These are phyloP conservation scores for Pseudoscleropodium purum DNA, from an alignment of 225 moss, liverwort and hornwort species.

Conservation along the genomic window DNA sequence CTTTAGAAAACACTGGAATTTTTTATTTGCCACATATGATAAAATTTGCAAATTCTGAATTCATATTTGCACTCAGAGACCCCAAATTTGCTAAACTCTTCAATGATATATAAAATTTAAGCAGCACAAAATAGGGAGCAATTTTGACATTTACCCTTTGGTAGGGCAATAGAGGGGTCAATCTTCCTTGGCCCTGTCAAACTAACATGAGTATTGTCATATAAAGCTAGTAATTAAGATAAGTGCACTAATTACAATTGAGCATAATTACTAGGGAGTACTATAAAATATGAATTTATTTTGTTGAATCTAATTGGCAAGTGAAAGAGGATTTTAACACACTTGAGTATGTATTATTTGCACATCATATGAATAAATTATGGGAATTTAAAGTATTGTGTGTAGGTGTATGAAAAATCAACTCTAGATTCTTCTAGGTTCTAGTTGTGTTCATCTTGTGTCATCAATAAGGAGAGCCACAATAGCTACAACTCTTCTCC, in stretches of 20 bases:
- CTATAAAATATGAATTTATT: background rate
- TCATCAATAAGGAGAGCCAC: accelerated
- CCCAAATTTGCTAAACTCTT: too few relatives aligned
- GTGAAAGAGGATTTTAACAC: background rate
- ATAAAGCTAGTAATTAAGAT: background rate
- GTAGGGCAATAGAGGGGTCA: too few relatives aligned
- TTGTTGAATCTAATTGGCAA: background rate
- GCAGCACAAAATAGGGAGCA: too few relatives aligned
- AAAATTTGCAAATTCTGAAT: too few relatives aligned
- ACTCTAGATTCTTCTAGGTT: background rate
- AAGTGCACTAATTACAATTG: background rate
- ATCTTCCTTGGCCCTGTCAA: too few relatives aligned
- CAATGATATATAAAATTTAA: too few relatives aligned
- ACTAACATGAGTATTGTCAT: too few relatives aligned
- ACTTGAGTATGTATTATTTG: background rate
- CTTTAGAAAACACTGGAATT: too few relatives aligned
- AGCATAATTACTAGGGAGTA: background rate
- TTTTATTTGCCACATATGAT: too few relatives aligned
- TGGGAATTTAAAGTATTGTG: background rate
- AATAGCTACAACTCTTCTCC: background rate
- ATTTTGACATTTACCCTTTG: too few relatives aligned
- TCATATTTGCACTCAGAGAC: too few relatives aligned
- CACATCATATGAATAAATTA: accelerated
- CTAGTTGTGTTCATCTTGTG: accelerated
- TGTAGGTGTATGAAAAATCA: background rate